Evolutionary conservation across 148 eudicot genomes (phyloP).

Genomic region (Rhododendron simsii): DNA sequence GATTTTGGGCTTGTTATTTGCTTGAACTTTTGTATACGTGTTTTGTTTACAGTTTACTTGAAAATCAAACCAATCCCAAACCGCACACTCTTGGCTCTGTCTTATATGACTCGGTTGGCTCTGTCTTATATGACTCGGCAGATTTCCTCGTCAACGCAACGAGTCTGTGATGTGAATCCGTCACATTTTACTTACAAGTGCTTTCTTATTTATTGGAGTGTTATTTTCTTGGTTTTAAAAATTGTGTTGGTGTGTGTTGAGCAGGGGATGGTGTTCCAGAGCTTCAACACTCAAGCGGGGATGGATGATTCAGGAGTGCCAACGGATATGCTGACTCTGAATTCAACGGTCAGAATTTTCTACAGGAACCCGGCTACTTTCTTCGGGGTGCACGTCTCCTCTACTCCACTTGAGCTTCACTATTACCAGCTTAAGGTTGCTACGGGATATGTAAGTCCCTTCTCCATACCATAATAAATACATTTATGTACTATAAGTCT

Average conservation of each 20-base stretch:
- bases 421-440: slow-evolving; percentile 54
- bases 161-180: background rate
- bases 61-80: too few species aligned
- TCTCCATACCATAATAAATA: background rate
- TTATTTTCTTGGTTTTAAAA: background rate
- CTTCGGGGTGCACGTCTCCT: slow-evolving; percentile 80
- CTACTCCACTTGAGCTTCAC: slow-evolving; percentile 54
- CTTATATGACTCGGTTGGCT: too few species aligned
- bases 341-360: slow-evolving; percentile 63
- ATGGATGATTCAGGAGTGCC: slow-evolving; percentile 61
- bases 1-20: too few species aligned
- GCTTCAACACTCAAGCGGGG: slow-evolving; percentile 62
- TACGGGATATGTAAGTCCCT: slow-evolving; percentile 48
- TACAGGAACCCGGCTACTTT: slow-evolving; percentile 72
- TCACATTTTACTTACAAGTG: background rate
- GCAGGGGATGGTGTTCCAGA: slow-evolving; percentile 62
- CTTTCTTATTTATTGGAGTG: background rate
- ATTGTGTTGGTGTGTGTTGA: background rate
- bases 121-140: too few species aligned
- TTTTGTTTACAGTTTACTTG: too few species aligned
- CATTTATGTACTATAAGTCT: background rate
- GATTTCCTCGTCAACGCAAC: too few species aligned
- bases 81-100: too few species aligned
- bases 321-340: slow-evolving; percentile 61
- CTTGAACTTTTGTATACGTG: too few species aligned